Evolutionary conservation across 139 green algal species (phyloP), one percentile per base, ranked within the genome.

Genomic region (Micractinium sp.): DNA sequence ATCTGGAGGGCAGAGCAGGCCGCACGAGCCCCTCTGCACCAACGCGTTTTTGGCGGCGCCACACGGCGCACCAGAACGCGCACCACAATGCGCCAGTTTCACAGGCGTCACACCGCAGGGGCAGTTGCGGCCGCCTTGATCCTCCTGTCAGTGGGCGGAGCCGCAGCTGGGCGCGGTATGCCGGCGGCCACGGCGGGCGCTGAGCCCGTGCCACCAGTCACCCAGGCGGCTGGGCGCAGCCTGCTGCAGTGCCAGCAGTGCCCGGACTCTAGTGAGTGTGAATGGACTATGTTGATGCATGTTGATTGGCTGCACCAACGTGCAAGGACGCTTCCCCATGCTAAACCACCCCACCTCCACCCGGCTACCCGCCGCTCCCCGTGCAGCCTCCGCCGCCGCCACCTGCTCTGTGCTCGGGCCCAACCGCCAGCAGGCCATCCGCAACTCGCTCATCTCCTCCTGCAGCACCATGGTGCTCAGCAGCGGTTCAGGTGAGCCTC

Each of bases 241-340:
- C 33, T 47, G 74, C 74, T 80, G 74, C 74, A 80, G 74, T 80
- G 74, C 33, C n/a, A 33, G 33, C 74, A 53, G 35, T 80, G 74
- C 74, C 35, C 35, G 7, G 74, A 80, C 74, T 29, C 74, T 29
- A n/a, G 74, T 47, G 33, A 80, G 74, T 71, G 14, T 27, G 20
- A 5, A 12, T 71, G 63, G 19, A 25, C 2, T 25, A 56, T 56
- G 47, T 5, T 56, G 47, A 9, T 56, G 47, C 47, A 56, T 56
- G 47, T n/a, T n/a, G 63, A 71, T 16, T 71, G 20, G 2, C 63
- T 27, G 20, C 4, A 27, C 3, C 63, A 71, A 31, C 2, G 63
- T 27, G 63, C 63, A 5, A 71, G 19, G 63, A 18, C 27, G 25
- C 67, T 75, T 16, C 47, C 47, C 47, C 47, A 56, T 56, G 67